Percentiles rank a stretch among this genome's conserved stretches.
Conservation (phyloP, 1,139 yeast species). For the Sugiyamaella pinicola region DNA sequence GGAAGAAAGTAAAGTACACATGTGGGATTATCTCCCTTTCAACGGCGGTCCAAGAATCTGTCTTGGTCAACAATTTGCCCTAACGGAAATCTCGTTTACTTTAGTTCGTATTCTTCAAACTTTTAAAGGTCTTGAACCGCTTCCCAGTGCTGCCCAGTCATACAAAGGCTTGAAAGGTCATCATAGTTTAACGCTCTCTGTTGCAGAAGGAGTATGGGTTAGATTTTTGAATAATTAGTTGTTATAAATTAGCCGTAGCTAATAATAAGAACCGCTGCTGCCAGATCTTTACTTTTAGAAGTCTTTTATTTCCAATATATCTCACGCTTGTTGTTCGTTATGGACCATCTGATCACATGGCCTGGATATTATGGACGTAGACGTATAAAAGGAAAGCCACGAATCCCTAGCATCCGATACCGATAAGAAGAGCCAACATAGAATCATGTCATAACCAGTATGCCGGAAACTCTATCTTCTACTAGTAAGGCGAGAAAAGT, state of each 20-base stretch:
- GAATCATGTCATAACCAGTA: neutral
- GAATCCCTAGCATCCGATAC: neutral
- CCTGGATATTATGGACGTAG: neutral
- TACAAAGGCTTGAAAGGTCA: neutral
- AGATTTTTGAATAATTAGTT: constrained; percentile 19
- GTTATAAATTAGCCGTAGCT: no score
- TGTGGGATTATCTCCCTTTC: constrained; percentile 58
- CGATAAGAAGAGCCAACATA: neutral
- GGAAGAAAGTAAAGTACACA: constrained; percentile 35
- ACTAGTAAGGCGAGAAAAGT: neutral
- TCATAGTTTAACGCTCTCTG: constrained; percentile 25
- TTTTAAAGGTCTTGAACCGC: constrained; percentile 24
- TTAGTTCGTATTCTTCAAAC: constrained; percentile 48
- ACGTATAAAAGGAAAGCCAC: neutral
- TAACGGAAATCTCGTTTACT: constrained; percentile 57
- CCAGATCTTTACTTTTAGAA: no score
- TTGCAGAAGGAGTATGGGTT: constrained; percentile 26
- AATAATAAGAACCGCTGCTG: no score
- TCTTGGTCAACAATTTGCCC: constrained; percentile 61
- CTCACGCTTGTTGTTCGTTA: neutral
- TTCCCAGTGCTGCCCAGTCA: neutral
- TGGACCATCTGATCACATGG: neutral
- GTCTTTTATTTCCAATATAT: no score
- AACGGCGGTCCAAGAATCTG: constrained; percentile 66
- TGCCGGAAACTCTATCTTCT: neutral